Conservation (phyloP, 2,329 filamentous ascomycete genomes). For the Talaromyces sp. region DNA sequence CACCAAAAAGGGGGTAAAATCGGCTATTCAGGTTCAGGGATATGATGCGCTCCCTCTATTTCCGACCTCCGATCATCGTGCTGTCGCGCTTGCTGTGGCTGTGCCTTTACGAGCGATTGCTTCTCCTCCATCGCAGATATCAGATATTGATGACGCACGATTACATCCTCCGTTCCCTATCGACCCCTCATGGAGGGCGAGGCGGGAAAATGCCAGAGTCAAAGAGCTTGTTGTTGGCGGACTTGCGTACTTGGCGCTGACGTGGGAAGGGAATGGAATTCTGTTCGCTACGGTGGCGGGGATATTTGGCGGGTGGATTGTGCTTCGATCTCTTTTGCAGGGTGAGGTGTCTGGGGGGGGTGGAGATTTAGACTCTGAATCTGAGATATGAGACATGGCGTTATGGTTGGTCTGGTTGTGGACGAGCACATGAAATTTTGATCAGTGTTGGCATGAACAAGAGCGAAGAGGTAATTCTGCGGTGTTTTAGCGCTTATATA, state of each 20-base stretch:
- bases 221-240: conserved; percentile 61
- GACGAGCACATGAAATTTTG: background rate
- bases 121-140: conserved; percentile 28
- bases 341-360: conserved; percentile 6
- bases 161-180: conserved; percentile 56
- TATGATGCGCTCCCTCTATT: conserved; percentile 78
- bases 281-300: conserved; percentile 39
- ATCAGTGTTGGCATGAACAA: background rate
- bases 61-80: conserved; percentile 80
- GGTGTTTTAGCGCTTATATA: background rate
- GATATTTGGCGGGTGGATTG: conserved; percentile 40
- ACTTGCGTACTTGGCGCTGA: conserved; percentile 52
- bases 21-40: conserved; percentile 50
- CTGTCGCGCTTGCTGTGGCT: conserved; percentile 69
- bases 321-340: conserved; percentile 32
- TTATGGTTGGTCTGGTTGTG: background rate
- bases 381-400: background rate
- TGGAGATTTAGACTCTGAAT: background rate
- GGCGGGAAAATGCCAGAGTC: conserved; percentile 52
- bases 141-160: conserved; percentile 35
- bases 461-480: background rate
- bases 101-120: conserved; percentile 56
- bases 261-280: conserved; percentile 46
- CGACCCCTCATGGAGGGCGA: conserved; percentile 55
- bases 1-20: conserved; percentile 17